Base-by-base conservation (phyloP, 2,329 filamentous ascomycete genomes). In the Xenosphaeropsis pyriputrescens region DNA sequence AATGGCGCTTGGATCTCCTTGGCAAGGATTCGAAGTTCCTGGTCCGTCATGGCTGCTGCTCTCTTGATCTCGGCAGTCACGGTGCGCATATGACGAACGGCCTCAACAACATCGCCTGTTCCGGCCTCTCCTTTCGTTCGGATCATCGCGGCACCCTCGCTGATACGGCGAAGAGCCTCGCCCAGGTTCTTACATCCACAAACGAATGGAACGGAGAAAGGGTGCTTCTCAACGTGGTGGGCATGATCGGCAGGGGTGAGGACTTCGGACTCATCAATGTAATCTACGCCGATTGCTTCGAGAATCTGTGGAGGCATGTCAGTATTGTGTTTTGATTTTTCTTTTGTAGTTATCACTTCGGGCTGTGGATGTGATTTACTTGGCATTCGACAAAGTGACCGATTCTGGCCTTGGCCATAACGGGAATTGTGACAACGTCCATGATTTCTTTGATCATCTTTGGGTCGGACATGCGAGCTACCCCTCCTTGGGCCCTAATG, bases 401-500 rank as follows among this genome's bases (percentile, higher is more conserved):
- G 57, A 96, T 98, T 56, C 91, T 76, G 17, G 89, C 89, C 67
- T 98, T 98, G 46, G 91, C 91, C 91, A 98, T 96, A 60, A 98
- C 91, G 50, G 91, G 91, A 52, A 96, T 95, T 38, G 89, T 96
- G 34, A 96, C 91, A 31, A 86, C 79, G 3, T 71, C 75, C 76
- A 95, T 93, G 58, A 98, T 96, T 60, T 88, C 84, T 63, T 82
- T 81, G 70, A 96, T 96, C 74, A 95, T 84, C 51, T 72, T 67
- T 2, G 91, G 91, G 64, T 96, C 89, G 2, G 83, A 91, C 91
- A 98, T 98, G 61, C 91, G 82, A 11, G 86, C 86, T 16, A 98
- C 91, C 55, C 91, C 91, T 50, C 91, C 91, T 58, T 94, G 72
- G 43, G 70, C 78, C 50, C 91, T 79, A 59, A 98, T 98, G 61